Conservation (phyloP, 148 eudicot species). For the Amaranthus hypochondriacus region DNA sequence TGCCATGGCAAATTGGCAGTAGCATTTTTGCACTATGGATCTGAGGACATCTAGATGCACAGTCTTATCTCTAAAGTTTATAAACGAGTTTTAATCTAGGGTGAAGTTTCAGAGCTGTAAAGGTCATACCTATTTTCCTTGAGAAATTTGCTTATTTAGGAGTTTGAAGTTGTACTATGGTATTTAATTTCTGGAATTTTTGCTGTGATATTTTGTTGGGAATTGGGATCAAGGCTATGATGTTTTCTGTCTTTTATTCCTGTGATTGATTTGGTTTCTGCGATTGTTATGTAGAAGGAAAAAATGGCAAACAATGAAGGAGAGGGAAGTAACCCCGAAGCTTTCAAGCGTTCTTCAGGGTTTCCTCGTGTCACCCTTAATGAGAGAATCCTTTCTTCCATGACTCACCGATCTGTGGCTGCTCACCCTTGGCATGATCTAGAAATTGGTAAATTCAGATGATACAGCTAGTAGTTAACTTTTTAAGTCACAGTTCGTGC, state of each 20-base stretch:
- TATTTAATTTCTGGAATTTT: background rate
- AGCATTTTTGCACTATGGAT: background rate
- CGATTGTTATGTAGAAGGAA: background rate
- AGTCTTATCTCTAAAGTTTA: background rate
- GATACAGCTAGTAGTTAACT: too few relatives aligned
- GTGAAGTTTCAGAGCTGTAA: too few relatives aligned
- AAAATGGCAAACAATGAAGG: constrained; percentile 50
- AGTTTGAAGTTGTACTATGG: background rate
- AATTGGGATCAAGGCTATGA: background rate
- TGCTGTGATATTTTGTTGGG: background rate
- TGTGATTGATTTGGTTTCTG: background rate
- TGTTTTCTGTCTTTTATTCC: background rate
- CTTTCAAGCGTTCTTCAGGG: constrained; percentile 15
- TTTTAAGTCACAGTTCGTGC: too few relatives aligned
- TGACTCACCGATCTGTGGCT: constrained; percentile 79
- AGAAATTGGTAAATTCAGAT: constrained; percentile 53
- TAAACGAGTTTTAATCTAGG: background rate
- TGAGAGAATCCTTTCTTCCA: constrained; percentile 82
- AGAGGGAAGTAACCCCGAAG: constrained; percentile 34
- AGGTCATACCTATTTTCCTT: background rate
- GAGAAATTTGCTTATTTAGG: background rate
- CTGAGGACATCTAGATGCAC: background rate
- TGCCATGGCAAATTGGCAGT: too few relatives aligned
- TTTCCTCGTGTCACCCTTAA: constrained; percentile 52
- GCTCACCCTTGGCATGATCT: constrained; percentile 99